Evolutionary conservation across 2,329 filamentous ascomycete genomes (phyloP), one percentile per base, ranked within the genome.

Genomic region (Coniochaeta sp.): DNA sequence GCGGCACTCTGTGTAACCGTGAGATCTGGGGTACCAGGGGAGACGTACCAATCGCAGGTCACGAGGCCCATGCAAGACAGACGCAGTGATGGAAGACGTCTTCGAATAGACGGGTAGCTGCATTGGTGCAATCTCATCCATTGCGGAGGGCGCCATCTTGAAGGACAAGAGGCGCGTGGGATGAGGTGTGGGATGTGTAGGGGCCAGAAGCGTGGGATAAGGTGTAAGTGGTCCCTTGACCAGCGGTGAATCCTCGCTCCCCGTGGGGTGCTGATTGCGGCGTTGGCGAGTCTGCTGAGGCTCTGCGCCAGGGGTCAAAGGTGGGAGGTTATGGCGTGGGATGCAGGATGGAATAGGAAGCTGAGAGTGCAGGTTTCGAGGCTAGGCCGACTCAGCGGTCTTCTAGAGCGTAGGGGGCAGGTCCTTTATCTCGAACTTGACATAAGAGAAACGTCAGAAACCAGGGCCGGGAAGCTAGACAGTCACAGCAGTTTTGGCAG

Each of bases 31-130:
- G 61, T 52, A 55, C 54, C 56, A 59, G 55, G 17, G 31, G 17
- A 47, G 58, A 71, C 77, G 76, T 74, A 85, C 82, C 76, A 85
- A 74, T 75, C 81, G 79, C 62, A 85, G 70, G 71, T 85, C 82
- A 59, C 76, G 74, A 59, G 81, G 79, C 6, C 82, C 82, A 77
- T 85, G 79, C 68, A 85, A 73, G 61, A 85, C 81, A 59, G 81
- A 83, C 57, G 81, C 81, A 69, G 71, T 78, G 69, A 84, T 76
- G 57, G 74, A 74, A 60, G 70, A 64, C 69, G 28, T 38, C 54
- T 80, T 80, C 24, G 73, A 72, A 65, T 72, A 70, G 62, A 72
- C 70, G 70, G 76, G 73, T 70, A 77, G 69, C 66, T 77, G 77
- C 74, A 75, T 74, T 70, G 76, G 72, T 64, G 72, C 68, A 62